Evolutionary conservation across 345 rosid genomes (phyloP).

Genomic region (Corymbia maculata): DNA sequence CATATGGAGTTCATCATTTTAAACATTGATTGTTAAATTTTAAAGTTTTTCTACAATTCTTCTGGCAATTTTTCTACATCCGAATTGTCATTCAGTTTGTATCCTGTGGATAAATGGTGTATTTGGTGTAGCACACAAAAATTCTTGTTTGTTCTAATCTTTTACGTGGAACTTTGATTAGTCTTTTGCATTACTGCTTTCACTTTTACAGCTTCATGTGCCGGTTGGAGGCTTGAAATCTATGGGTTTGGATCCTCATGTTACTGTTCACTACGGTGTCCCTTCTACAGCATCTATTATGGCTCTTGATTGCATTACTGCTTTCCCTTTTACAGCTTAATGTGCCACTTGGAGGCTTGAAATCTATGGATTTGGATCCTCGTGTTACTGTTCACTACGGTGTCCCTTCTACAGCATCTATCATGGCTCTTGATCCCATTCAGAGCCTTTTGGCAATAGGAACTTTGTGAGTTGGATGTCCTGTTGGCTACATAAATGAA

Average conservation of each 20-base stretch:
- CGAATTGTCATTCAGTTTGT: background rate
- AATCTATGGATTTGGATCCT: conserved; percentile 39
- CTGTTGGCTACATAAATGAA: background rate
- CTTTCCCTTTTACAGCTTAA: background rate
- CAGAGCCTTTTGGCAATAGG: conserved; percentile 78
- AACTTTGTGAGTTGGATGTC: conserved; percentile 49
- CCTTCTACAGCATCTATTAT: conserved; percentile 78
- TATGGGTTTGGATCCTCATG: conserved; percentile 41
- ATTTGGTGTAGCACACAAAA: background rate
- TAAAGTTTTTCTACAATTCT: background rate
- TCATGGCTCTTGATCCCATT: conserved; percentile 68
- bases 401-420: conserved; percentile 70
- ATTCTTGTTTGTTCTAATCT: background rate
- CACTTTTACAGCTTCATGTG: background rate
- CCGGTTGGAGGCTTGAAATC: conserved; percentile 15
- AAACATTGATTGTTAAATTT: background rate
- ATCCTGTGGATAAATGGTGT: background rate
- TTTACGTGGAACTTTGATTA: background rate
- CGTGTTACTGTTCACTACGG: conserved; percentile 57
- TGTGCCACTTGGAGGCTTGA: conserved; percentile 16
- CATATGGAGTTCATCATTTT: background rate
- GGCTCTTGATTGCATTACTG: conserved; percentile 50
- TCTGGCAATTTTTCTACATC: background rate
- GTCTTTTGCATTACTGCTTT: background rate
- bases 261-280: conserved; percentile 60